A percentile compares a stretch with the other conserved stretches of the same genome.
Evolutionary conservation across 306 rosid species (phyloP).

Genomic region (Acacia melanoxylon): DNA sequence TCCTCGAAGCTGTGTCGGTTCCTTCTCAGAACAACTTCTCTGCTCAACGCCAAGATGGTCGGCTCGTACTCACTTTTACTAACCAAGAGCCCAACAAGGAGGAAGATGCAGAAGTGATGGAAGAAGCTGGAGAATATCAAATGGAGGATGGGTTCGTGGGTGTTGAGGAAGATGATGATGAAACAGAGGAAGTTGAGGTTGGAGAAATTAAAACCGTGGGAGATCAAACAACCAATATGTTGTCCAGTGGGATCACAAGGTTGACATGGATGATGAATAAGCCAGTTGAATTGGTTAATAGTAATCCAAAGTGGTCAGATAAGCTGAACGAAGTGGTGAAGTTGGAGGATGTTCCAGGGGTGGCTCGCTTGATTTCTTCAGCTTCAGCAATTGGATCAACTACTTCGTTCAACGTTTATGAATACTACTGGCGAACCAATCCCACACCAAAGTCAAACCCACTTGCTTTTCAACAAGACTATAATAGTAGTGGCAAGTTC

Average conservation of each 20-base stretch:
- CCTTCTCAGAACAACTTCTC: conserved; percentile 49
- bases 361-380: conserved; percentile 32
- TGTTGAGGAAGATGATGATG: background rate
- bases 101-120: background rate
- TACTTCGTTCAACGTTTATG: conserved; percentile 54
- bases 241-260: conserved; percentile 42
- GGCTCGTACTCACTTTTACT: conserved; percentile 65
- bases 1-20: conserved; percentile 54
- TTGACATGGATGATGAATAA: conserved; percentile 52
- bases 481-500: conserved; percentile 21
- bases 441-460: conserved; percentile 24
- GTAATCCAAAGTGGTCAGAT: conserved; percentile 45
- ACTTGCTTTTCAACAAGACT: background rate
- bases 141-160: background rate
- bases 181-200: conserved; percentile 19
- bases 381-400: conserved; percentile 29
- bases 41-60: conserved; percentile 65
- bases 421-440: conserved; percentile 56
- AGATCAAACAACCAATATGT: conserved; percentile 28
- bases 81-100: conserved; percentile 7
- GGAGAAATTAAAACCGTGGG: conserved; percentile 13
- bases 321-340: conserved; percentile 41
- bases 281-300: conserved; percentile 38
- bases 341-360: conserved; percentile 40
- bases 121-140: background rate